phyloP scores from a whole-genome alignment of 331 rosid genomes.

The Rhamnella rubrinervis region DNA sequence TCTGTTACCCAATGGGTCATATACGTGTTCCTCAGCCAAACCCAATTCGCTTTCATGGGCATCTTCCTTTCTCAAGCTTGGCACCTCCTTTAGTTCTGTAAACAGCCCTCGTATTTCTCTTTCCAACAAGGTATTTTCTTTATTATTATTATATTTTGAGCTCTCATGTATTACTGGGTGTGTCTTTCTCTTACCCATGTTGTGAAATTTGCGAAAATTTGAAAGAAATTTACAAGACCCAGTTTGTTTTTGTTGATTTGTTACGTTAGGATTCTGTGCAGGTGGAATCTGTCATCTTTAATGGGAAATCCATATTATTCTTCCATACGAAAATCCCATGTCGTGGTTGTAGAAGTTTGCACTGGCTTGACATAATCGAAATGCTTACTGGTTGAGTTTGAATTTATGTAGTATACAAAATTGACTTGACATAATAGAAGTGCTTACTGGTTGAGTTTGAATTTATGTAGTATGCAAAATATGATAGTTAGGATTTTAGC shows the following conservation, averaged over 20 bases:
- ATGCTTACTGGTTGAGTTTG: no score
- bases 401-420: no score
- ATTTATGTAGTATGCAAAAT: no score
- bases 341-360: background rate
- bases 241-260: background rate
- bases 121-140: conserved; percentile 27
- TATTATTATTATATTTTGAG: background rate
- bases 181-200: background rate
- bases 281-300: background rate
- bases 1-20: background rate
- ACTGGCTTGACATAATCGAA: no score
- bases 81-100: conserved; percentile 22
- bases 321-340: no score
- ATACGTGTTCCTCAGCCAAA: conserved; percentile 19
- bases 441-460: no score
- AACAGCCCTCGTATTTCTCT: conserved; percentile 16
- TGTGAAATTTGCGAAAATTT: no score
- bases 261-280: background rate
- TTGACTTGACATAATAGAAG: no score
- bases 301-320: background rate
- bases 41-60: conserved; percentile 52
- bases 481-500: no score
- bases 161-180: background rate
- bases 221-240: background rate
- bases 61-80: conserved; percentile 44